These are phyloP conservation scores for Arabis alpina DNA, from an alignment of 345 rosid species.

Conservation along the genomic window DNA sequence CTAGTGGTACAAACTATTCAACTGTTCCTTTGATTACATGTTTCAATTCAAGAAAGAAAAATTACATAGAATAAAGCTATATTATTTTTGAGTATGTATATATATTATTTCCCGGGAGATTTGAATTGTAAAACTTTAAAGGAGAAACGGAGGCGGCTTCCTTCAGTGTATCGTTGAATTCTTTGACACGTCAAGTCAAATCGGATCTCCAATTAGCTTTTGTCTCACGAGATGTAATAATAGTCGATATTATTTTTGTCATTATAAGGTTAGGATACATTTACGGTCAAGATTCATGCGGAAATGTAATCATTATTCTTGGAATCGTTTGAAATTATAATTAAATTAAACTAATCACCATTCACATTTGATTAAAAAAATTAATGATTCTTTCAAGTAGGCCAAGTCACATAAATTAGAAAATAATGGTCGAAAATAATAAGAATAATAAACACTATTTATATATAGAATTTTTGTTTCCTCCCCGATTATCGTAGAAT, in stretches of 20 bases:
- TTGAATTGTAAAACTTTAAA: constrained; percentile 16
- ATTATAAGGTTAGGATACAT: constrained; percentile 30
- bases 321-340: constrained; percentile 19
- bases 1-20: too few relatives aligned
- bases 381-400: not conserved
- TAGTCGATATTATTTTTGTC: constrained; percentile 15
- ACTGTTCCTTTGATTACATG: too few relatives aligned
- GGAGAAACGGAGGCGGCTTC: constrained; percentile 31
- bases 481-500: not conserved
- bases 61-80: too few relatives aligned
- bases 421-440: too few relatives aligned
- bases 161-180: constrained; percentile 17
- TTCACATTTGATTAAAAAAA: not conserved
- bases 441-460: not conserved
- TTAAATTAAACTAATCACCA: constrained; percentile 9
- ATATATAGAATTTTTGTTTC: not conserved
- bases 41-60: too few relatives aligned
- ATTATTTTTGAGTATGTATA: not conserved
- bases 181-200: constrained; percentile 39
- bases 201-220: constrained; percentile 37
- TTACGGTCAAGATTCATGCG: constrained; percentile 39
- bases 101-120: constrained; percentile 1
- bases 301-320: constrained; percentile 27
- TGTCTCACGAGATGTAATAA: constrained; percentile 13
- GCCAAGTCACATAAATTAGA: not conserved